Conservation (phyloP, 108 stramenopile species). For the Cyclotella choctawhatcheeana region DNA sequence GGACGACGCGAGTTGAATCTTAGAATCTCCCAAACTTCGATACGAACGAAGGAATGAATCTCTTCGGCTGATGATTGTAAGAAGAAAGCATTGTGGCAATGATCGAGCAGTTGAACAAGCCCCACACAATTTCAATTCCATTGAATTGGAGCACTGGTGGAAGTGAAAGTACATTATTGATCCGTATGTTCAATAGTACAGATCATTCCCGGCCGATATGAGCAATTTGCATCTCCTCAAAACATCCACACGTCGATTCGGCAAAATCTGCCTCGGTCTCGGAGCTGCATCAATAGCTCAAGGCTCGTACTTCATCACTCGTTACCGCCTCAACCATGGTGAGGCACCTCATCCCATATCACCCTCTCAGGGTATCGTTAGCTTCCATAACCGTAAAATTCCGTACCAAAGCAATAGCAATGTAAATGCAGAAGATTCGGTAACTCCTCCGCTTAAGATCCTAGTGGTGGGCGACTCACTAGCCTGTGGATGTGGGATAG, state of each 20-base stretch:
- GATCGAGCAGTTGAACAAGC: too few species aligned
- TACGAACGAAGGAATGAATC: too few species aligned
- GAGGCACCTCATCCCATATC: slow-evolving; percentile 10
- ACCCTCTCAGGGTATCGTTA: slow-evolving; percentile 1
- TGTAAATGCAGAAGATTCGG: too few species aligned
- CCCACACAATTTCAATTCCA: too few species aligned
- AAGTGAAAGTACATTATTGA: too few species aligned
- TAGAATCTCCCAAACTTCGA: too few species aligned
- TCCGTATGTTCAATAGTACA: too few species aligned
- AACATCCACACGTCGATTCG: not conserved
- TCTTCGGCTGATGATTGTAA: too few species aligned
- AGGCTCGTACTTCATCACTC: slow-evolving; percentile 7
- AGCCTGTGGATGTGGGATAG: slow-evolving; percentile 67
- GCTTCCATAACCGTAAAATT: not conserved
- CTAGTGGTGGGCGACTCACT: slow-evolving; percentile 75
- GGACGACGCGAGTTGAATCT: too few species aligned
- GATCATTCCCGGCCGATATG: not conserved
- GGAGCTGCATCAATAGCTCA: not conserved
- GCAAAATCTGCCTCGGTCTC: not conserved
- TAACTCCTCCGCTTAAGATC: slow-evolving; percentile 58
- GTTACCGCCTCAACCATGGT: slow-evolving; percentile 8
- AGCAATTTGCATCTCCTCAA: slow-evolving; percentile 2
- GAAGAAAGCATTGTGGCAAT: too few species aligned
- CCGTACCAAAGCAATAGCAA: not conserved
- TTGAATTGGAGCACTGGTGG: too few species aligned